These are phyloP conservation scores for Periconia sp. DNA, from an alignment of 2,329 filamentous ascomycete genomes.

Conservation along the genomic window DNA sequence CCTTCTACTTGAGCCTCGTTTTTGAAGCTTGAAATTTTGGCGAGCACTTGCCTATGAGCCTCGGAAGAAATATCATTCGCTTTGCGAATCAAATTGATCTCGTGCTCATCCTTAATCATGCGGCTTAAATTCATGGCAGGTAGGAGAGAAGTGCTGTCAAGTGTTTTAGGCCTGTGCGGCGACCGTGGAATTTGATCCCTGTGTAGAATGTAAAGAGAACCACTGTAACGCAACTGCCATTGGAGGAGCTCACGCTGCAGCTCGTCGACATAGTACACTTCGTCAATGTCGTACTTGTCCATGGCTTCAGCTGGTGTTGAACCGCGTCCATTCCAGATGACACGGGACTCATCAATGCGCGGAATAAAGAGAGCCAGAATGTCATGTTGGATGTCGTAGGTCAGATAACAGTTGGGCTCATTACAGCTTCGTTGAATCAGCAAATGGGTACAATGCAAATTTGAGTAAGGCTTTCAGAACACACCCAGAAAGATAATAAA, in stretches of 20 bases:
- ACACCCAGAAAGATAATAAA: conserved; percentile 61
- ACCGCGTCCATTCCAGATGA: conserved; percentile 66
- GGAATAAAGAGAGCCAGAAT: conserved; percentile 73
- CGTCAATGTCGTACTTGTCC: conserved; percentile 67
- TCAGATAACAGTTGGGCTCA: conserved; percentile 57
- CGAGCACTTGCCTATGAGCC: conserved; percentile 74
- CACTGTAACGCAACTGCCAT: conserved; percentile 30
- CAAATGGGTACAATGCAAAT: background rate
- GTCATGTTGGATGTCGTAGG: conserved; percentile 62
- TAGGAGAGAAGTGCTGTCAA: conserved; percentile 53
- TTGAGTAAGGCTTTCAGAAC: conserved; percentile 6
- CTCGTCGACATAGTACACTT: conserved; percentile 59
- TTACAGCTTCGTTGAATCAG: conserved; percentile 38
- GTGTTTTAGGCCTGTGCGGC: conserved; percentile 9
- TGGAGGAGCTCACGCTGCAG: conserved; percentile 30
- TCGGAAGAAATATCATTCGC: conserved; percentile 79
- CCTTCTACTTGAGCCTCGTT: conserved; percentile 87
- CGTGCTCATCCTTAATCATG: conserved; percentile 80
- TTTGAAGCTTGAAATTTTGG: conserved; percentile 60
- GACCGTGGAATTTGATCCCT: conserved; percentile 17
- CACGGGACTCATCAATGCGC: conserved; percentile 61
- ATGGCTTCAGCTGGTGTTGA: conserved; percentile 64
- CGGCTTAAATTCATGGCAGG: conserved; percentile 77
- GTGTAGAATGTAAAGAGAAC: conserved; percentile 41
- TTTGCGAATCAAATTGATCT: conserved; percentile 76